These are phyloP conservation scores for Immersiella caudata DNA, from an alignment of 495 filamentous ascomycete species.

Conservation along the genomic window DNA sequence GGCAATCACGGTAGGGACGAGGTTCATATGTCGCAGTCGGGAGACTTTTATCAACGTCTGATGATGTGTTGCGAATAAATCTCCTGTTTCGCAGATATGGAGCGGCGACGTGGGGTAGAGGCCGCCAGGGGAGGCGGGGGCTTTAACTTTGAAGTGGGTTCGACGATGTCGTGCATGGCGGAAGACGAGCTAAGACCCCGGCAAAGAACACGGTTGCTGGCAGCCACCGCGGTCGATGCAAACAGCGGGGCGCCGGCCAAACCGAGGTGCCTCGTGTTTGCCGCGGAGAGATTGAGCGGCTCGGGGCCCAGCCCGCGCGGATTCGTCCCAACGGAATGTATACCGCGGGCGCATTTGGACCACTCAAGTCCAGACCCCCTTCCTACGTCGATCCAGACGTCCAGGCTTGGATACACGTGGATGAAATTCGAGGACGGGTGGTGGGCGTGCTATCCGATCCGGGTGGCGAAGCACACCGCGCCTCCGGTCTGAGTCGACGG, in stretches of 20 bases:
- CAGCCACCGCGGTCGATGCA: background rate
- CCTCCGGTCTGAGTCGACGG: slow-evolving; percentile 6
- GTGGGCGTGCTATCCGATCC: slow-evolving; percentile 4
- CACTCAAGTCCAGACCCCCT: slow-evolving; percentile 16
- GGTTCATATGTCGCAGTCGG: background rate
- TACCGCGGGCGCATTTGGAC: background rate
- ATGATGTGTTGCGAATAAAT: background rate
- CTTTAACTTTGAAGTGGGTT: background rate
- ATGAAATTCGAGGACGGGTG: slow-evolving; percentile 1
- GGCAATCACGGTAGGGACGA: background rate
- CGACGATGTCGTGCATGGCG: slow-evolving; percentile 19
- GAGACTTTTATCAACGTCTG: background rate
- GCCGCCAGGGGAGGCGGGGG: background rate
- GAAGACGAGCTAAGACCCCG: slow-evolving; percentile 16
- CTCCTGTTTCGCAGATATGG: background rate
- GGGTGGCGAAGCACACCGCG: slow-evolving; percentile 20
- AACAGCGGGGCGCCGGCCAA: slow-evolving; percentile 5
- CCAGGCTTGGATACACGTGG: background rate
- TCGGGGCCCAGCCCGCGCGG: slow-evolving; percentile 1
- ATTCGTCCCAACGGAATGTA: background rate
- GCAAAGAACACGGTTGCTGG: slow-evolving; percentile 16
- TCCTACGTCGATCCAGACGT: background rate
- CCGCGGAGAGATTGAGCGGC: slow-evolving; percentile 4
- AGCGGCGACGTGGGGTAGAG: slow-evolving; percentile 5
- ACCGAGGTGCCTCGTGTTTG: slow-evolving; percentile 5